These are phyloP conservation scores for Pseudophaeomoniella oleicola DNA, from an alignment of 2,329 filamentous ascomycete genomes.

Conservation along the genomic window DNA sequence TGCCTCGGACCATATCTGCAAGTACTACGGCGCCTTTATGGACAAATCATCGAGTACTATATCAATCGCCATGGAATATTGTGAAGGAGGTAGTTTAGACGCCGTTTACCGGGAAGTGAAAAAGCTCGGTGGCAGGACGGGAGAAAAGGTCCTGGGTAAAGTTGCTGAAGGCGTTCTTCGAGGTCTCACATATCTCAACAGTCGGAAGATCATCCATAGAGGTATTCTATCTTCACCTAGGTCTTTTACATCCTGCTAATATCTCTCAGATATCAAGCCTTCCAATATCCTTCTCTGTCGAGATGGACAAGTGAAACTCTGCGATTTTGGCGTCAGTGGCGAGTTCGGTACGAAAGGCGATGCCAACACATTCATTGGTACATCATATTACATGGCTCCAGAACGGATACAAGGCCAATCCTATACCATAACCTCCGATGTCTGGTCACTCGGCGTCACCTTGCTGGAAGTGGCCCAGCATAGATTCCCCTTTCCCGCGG, in stretches of 20 bases:
- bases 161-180: slow-evolving; percentile 89
- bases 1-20: slow-evolving; percentile 88
- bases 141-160: slow-evolving; percentile 94
- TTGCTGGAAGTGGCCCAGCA: slow-evolving; percentile 98
- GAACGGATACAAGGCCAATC: slow-evolving; percentile 95
- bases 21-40: slow-evolving; percentile 93
- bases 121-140: slow-evolving; percentile 82
- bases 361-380: slow-evolving; percentile 97
- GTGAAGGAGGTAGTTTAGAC: slow-evolving; percentile 89
- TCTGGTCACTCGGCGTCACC: slow-evolving; percentile 95
- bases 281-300: slow-evolving; percentile 92
- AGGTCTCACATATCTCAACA: slow-evolving; percentile 87
- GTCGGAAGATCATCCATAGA: slow-evolving; percentile 92
- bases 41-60: slow-evolving; percentile 94
- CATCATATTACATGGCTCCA: slow-evolving; percentile 98
- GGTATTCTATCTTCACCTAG: slow-evolving; percentile 20
- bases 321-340: slow-evolving; percentile 94
- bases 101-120: slow-evolving; percentile 97
- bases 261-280: slow-evolving; percentile 72
- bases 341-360: slow-evolving; percentile 98
- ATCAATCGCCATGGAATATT: slow-evolving; percentile 98
- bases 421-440: slow-evolving; percentile 96
- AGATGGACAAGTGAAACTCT: slow-evolving; percentile 88
- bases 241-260: slow-evolving; percentile 6
- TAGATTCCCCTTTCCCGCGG: slow-evolving; percentile 93